A percentile compares a stretch with the other conserved stretches of the same genome.
phyloP scores from a whole-genome alignment of 345 rosid genomes.

The Euphorbia pulcherrima region DNA sequence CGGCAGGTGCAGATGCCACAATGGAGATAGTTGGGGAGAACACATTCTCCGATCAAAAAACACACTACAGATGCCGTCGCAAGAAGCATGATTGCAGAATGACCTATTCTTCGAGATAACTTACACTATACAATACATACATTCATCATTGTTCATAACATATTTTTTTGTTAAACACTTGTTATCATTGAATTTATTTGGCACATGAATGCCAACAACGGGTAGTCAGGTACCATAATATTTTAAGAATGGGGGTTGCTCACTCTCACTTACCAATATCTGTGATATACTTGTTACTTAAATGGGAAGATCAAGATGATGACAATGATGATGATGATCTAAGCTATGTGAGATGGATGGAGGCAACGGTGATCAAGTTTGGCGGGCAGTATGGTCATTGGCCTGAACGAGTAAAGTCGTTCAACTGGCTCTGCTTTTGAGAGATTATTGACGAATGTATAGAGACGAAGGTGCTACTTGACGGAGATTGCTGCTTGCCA shows the following conservation, averaged over 20 bases:
- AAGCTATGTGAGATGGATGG: too few species aligned
- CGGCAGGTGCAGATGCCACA: constrained; percentile 50
- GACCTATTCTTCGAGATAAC: constrained; percentile 50
- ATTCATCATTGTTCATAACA: too few species aligned
- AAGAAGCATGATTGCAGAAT: constrained; percentile 82
- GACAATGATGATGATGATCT: too few species aligned
- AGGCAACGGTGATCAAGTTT: too few species aligned
- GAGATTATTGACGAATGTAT: too few species aligned
- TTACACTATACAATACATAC: background rate
- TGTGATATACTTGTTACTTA: background rate
- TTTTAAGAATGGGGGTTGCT: background rate
- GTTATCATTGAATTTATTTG: background rate
- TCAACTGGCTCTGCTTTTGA: too few species aligned
- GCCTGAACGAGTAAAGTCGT: too few species aligned
- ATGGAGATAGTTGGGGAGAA: constrained; percentile 71
- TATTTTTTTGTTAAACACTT: background rate
- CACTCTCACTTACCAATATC: background rate
- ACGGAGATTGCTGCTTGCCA: too few species aligned
- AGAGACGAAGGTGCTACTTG: too few species aligned
- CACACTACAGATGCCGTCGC: constrained; percentile 73
- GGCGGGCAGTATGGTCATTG: too few species aligned
- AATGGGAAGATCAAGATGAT: too few species aligned
- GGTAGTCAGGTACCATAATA: background rate
- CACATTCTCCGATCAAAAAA: constrained; percentile 66
- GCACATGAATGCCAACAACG: background rate